phyloP scores from a whole-genome alignment of 2,329 filamentous ascomycete species.

The Macrophomina phaseolina region DNA sequence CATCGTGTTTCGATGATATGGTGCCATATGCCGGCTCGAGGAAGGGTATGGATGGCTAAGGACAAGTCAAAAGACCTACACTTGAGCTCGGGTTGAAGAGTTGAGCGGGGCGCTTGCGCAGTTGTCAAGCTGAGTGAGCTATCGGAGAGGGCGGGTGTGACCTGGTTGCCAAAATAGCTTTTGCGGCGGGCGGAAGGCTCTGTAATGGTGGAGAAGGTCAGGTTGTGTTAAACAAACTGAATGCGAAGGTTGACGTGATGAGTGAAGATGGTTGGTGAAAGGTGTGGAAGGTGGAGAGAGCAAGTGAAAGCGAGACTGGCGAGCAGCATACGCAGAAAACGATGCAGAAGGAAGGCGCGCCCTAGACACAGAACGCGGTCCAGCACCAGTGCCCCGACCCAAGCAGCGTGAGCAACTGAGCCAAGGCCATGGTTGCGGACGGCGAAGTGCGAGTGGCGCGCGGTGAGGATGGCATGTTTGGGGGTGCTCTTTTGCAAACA shows the following conservation, averaged over 20 bases:
- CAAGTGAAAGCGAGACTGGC: neutral
- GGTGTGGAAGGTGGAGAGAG: neutral
- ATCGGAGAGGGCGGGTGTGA: neutral
- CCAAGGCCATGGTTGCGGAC: neutral
- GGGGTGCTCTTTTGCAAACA: neutral
- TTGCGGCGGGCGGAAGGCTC: neutral
- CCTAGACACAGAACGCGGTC: neutral
- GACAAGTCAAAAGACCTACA: neutral
- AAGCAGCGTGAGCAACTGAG: neutral
- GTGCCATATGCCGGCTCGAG: neutral
- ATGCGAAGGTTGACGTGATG: constrained; percentile 30
- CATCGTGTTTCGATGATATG: neutral
- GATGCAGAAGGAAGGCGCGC: neutral
- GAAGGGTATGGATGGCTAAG: neutral
- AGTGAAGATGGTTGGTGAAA: neutral
- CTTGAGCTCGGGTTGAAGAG: neutral
- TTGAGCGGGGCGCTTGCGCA: constrained; percentile 2
- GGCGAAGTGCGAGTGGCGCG: neutral
- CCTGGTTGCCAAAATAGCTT: neutral
- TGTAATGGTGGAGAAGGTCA: neutral
- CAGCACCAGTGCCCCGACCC: neutral
- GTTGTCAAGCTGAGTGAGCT: neutral
- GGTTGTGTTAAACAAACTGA: constrained; percentile 33
- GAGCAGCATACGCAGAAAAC: neutral
- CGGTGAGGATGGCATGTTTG: neutral